These are phyloP conservation scores for Fusarium humuli DNA, from an alignment of 2,329 filamentous ascomycete genomes.

Conservation along the genomic window DNA sequence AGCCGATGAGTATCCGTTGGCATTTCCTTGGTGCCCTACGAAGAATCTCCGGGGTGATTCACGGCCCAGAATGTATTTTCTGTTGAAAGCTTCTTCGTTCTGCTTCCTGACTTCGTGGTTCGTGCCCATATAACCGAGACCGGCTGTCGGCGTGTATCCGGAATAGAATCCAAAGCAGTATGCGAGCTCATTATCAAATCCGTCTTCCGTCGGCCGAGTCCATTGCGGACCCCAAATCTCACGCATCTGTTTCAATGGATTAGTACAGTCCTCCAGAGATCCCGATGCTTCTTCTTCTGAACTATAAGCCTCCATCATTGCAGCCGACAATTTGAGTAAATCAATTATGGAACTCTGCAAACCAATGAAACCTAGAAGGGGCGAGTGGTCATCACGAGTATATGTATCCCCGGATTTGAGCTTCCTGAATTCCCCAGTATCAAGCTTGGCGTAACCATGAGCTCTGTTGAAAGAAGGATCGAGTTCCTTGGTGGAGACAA, in stretches of 20 bases:
- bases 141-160: background rate
- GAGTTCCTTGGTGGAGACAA: background rate
- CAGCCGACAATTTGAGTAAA: background rate
- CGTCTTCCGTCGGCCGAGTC: background rate
- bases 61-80: background rate
- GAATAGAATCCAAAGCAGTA: background rate
- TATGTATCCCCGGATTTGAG: background rate
- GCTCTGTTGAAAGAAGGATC: background rate
- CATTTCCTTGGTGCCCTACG: background rate
- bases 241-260: background rate
- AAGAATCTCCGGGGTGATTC: background rate
- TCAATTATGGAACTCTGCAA: background rate
- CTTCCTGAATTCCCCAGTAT: background rate
- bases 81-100: background rate
- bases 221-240: background rate
- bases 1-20: background rate
- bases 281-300: background rate
- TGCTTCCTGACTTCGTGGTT: background rate
- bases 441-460: background rate
- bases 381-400: background rate
- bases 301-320: background rate
- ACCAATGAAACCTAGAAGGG: background rate
- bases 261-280: background rate
- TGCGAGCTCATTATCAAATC: background rate
- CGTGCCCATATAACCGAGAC: background rate